These are phyloP conservation scores for Tulasnella sp. DNA, from an alignment of 768 basidiomycete species.

Conservation along the genomic window DNA sequence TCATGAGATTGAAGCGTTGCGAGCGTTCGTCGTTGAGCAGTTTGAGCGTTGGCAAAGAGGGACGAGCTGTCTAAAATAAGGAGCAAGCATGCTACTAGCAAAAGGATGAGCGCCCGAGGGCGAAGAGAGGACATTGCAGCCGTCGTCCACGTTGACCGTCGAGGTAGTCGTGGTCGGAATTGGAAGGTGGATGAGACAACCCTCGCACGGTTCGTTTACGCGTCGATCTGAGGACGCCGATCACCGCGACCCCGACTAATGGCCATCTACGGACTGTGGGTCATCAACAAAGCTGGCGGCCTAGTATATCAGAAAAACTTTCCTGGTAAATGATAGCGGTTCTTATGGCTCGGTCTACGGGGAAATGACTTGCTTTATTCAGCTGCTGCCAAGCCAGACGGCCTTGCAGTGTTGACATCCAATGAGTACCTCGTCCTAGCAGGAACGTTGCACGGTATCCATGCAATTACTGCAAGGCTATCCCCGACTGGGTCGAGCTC, in stretches of 20 bases:
- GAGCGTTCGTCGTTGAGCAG: constrained; percentile 28
- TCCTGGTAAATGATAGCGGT: constrained; percentile 54
- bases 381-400: constrained; percentile 51
- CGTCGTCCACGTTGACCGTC: constrained; percentile 1
- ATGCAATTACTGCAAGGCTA: constrained; percentile 92
- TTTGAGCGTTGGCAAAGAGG: background rate
- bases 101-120: background rate
- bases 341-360: background rate
- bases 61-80: background rate
- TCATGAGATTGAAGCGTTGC: constrained; percentile 35
- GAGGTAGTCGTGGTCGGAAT: constrained; percentile 16
- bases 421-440: constrained; percentile 96
- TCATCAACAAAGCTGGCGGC: constrained; percentile 98
- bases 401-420: constrained; percentile 82
- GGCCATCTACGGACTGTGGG: constrained; percentile 82
- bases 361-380: background rate
- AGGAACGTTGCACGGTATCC: constrained; percentile 94
- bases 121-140: background rate
- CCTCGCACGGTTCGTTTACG: background rate
- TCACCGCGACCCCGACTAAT: constrained; percentile 33
- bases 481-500: constrained; percentile 79
- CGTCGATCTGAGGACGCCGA: background rate
- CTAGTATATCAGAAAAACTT: constrained; percentile 91
- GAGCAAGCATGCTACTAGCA: background rate
- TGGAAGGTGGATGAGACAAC: background rate